These are phyloP conservation scores for Akanthomyces lecanii DNA, from an alignment of 2,329 filamentous ascomycete genomes.

Conservation along the genomic window DNA sequence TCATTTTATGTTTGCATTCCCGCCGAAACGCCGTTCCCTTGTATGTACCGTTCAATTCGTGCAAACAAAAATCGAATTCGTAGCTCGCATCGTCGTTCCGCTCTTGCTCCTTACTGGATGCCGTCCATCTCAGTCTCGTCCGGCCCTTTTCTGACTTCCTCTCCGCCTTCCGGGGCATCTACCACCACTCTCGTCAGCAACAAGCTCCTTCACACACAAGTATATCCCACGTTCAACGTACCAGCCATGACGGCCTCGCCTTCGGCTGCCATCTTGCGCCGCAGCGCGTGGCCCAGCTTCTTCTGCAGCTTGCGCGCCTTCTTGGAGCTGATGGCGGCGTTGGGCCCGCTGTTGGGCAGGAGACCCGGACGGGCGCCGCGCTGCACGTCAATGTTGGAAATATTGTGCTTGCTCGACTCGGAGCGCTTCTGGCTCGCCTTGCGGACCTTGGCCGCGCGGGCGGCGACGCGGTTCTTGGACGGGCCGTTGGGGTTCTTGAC, in stretches of 20 bases:
- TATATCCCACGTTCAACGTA: conserved; percentile 21
- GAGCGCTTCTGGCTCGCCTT: conserved; percentile 42
- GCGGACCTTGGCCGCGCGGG: conserved; percentile 41
- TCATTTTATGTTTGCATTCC: neutral
- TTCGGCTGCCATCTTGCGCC: conserved; percentile 47
- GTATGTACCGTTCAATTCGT: neutral
- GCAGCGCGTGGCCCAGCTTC: conserved; percentile 48
- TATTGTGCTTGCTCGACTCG: conserved; percentile 35
- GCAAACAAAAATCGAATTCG: neutral
- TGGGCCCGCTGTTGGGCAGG: conserved; percentile 52
- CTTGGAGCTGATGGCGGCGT: conserved; percentile 49
- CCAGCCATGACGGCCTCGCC: conserved; percentile 49
- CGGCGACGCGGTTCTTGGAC: conserved; percentile 49
- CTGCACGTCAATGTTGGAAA: conserved; percentile 39
- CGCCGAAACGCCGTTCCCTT: conserved; percentile 4
- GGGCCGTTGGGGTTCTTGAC: conserved; percentile 56
- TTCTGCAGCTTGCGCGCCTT: conserved; percentile 53
- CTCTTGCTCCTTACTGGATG: conserved; percentile 11
- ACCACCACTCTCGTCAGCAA: conserved; percentile 11
- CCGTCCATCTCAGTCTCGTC: conserved; percentile 26
- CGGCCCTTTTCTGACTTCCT: conserved; percentile 22
- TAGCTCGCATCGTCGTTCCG: neutral
- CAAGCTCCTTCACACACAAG: neutral
- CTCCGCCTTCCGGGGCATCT: conserved; percentile 21
- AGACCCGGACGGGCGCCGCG: conserved; percentile 51